Percentiles rank a stretch among this genome's conserved stretches.
Evolutionary conservation across 306 rosid species (phyloP).

Genomic region (Echinosophora koreensis): DNA sequence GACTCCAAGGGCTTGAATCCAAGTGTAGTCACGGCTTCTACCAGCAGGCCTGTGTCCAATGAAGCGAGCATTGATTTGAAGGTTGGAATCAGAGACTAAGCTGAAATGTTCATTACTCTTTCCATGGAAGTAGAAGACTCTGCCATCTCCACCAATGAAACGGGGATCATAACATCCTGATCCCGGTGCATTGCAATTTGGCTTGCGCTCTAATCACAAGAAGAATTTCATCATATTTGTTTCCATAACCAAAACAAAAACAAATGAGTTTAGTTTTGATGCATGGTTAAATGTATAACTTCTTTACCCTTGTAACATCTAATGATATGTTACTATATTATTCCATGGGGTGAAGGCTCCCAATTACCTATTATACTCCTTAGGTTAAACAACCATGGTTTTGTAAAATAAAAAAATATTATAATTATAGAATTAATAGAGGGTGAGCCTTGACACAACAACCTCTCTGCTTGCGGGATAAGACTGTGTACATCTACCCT

Average conservation of each 20-base stretch:
- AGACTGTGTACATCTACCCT: no score
- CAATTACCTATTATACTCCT: no score
- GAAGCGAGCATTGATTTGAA: conserved; percentile 64
- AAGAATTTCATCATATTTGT: neutral
- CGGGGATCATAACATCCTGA: conserved; percentile 63
- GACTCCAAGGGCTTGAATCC: conserved; percentile 57
- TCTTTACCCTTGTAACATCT: no score
- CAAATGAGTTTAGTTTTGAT: neutral
- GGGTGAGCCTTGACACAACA: no score
- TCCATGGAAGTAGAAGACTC: conserved; percentile 65
- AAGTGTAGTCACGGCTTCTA: conserved; percentile 51
- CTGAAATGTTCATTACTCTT: conserved; percentile 54
- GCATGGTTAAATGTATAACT: no score
- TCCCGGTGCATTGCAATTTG: conserved; percentile 65
- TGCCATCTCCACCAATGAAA: conserved; percentile 62
- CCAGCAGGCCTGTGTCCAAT: conserved; percentile 52
- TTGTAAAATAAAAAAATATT: no score
- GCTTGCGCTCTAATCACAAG: conserved; percentile 41
- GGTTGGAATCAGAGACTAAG: conserved; percentile 53
- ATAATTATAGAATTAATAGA: no score
- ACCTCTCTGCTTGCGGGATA: no score
- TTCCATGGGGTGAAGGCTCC: no score
- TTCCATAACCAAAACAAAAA: neutral
- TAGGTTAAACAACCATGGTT: no score
- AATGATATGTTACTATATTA: no score